A percentile compares a stretch with the other conserved stretches of the same genome.
Evolutionary conservation across 441 rosid genomes (phyloP).

Genomic region (Syzygium syzygioides): DNA sequence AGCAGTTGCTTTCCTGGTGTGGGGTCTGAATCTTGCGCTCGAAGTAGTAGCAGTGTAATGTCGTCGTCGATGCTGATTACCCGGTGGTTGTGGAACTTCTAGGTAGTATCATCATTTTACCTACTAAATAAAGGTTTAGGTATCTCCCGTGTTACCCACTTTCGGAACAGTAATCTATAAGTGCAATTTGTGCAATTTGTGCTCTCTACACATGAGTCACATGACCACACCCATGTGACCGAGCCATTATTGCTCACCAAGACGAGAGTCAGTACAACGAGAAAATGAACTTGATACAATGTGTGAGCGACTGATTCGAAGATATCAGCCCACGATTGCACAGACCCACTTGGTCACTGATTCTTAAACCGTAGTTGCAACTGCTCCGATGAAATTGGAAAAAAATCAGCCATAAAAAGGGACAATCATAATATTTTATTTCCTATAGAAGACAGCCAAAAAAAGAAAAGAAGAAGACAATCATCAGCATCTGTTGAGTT

Average conservation of each 20-base stretch:
- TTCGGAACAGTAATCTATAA: neutral
- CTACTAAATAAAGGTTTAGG: neutral
- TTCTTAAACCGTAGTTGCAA: neutral
- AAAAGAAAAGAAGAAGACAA: neutral
- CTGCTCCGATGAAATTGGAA: neutral
- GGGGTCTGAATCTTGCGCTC: neutral
- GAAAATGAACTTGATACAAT: neutral
- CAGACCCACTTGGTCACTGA: neutral
- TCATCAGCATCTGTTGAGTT: neutral
- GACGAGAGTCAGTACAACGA: neutral
- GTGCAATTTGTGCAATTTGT: neutral
- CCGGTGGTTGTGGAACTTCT: neutral
- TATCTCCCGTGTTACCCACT: neutral
- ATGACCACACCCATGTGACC: neutral
- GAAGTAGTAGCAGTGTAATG: neutral
- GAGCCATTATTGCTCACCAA: neutral
- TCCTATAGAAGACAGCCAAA: neutral
- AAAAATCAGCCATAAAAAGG: neutral
- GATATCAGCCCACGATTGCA: neutral
- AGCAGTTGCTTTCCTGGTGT: neutral
- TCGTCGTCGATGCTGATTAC: neutral
- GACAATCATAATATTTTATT: neutral
- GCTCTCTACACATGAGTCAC: neutral
- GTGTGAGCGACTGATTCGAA: neutral
- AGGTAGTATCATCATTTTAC: neutral